Base-by-base conservation (phyloP, 1,284 basidiomycete genomes). In the Boletus hoseneyae region DNA sequence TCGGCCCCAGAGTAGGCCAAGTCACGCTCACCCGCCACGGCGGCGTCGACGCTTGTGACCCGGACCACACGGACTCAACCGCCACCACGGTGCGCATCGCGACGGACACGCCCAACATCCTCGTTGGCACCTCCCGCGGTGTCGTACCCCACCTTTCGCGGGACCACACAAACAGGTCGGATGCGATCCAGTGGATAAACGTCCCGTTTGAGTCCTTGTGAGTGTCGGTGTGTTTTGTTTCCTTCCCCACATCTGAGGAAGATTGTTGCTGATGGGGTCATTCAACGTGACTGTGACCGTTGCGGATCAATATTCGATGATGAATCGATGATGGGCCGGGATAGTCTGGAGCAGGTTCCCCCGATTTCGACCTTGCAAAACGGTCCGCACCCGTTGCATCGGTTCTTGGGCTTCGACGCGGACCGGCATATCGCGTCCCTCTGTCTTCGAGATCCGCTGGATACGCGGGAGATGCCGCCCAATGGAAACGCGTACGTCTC, bases 171-270 rank as follows among this genome's bases (percentile, higher is more conserved):
- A 60, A 61, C 15, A 51, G 61, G 19, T 78, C 79, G 2, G 62
- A 70, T 7, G 74, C 79, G 1, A 75, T 87, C 29, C 73, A 66
- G 51, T 87, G 83, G 78, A 68, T 87, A 0, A 75, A 87, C 55
- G 66, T 89, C 0, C 80, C 87, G 0, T 89, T 90, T 59, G 90
- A 92, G 68, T 79, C 83, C 23, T 90, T 91, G 90, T 90, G 64
- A 88, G 86, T 63, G 15, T 21, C 19, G 37, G 7, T 7, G 6
- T 25, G 23, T 25, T 12, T 4, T 19, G 10, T 33, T 11, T 30
- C 12, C 27, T 29, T 21, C 21, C 21, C 3, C 23, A 7, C 23
- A 7, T 7, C 23, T 25, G 23, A 25, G 6, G 23, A 25, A 25
- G 7, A 25, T 25, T n/a, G n/a, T n/a, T n/a, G n/a, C n/a, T n/a